Conservation (phyloP, 768 basidiomycete genomes). For the Lactarius deliciosus region DNA sequence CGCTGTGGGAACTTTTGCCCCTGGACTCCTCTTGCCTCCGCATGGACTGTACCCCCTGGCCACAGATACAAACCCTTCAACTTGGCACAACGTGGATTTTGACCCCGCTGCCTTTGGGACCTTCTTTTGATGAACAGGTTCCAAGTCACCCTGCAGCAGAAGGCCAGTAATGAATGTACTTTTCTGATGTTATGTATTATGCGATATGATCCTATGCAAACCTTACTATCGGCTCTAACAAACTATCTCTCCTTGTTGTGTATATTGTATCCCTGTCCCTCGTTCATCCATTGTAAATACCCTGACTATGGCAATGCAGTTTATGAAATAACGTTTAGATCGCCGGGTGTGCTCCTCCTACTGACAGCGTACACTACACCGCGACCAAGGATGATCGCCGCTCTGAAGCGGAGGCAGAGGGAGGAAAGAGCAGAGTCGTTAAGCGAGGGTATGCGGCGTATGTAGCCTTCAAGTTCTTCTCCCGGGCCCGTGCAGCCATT, state of each 20-base stretch:
- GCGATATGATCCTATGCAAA: neutral
- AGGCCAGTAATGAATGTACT: neutral
- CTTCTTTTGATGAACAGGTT: neutral
- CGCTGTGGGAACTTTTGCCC: too few relatives aligned
- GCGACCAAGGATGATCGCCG: too few relatives aligned
- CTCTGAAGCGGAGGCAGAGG: neutral
- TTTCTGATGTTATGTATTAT: neutral
- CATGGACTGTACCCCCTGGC: neutral
- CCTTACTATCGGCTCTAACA: neutral
- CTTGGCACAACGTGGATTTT: neutral
- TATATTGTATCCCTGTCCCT: neutral
- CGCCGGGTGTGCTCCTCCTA: neutral
- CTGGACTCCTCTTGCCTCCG: neutral
- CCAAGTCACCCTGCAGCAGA: neutral
- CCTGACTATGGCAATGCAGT: neutral
- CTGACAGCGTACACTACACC: neutral
- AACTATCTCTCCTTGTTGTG: neutral
- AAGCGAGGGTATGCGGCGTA: too few relatives aligned
- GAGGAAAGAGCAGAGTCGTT: too few relatives aligned
- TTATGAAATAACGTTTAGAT: neutral
- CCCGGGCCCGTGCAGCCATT: too few relatives aligned
- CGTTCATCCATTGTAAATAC: neutral
- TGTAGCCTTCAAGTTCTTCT: neutral
- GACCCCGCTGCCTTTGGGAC: neutral
- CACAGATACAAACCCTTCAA: too few relatives aligned